Evolutionary conservation across 108 stramenopile species (phyloP).

Genomic region (Mayamaea pseudoterrestris): DNA sequence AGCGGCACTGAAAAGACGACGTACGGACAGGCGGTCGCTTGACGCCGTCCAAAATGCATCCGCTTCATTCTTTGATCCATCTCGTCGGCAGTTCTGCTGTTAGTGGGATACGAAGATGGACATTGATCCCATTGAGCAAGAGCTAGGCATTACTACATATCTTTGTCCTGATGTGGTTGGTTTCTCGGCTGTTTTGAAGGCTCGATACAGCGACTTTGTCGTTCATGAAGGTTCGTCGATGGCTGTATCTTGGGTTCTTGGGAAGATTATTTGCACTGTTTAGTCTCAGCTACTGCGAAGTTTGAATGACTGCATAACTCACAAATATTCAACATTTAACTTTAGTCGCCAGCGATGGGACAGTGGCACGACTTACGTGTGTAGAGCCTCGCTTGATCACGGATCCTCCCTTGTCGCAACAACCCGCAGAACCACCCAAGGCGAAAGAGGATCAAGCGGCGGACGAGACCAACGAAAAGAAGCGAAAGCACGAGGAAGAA

Average conservation of each 20-base stretch:
- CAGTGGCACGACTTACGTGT: constrained; percentile 41
- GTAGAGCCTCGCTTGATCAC: constrained; percentile 10
- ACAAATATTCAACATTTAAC: neutral
- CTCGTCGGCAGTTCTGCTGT: too few relatives aligned
- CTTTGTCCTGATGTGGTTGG: constrained; percentile 25
- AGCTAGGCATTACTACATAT: constrained; percentile 49
- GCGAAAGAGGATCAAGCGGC: constrained; percentile 2
- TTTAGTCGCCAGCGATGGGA: constrained; percentile 43
- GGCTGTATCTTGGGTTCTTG: too few relatives aligned
- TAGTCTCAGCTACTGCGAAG: neutral
- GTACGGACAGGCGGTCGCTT: too few relatives aligned
- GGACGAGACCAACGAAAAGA: constrained; percentile 4
- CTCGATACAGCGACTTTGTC: constrained; percentile 75
- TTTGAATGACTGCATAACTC: neutral
- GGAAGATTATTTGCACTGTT: neutral
- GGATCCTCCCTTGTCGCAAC: neutral
- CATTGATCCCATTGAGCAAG: constrained; percentile 41
- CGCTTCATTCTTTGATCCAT: too few relatives aligned
- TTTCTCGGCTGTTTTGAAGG: constrained; percentile 69
- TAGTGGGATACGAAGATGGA: too few relatives aligned
- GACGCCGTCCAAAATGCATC: too few relatives aligned
- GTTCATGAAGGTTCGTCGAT: constrained; percentile 67
- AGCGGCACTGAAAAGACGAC: too few relatives aligned
- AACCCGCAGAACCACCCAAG: neutral
- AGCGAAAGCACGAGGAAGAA: constrained; percentile 1